These are phyloP conservation scores for Acarospora socialis DNA, from an alignment of 2,329 filamentous ascomycete genomes.

Conservation along the genomic window DNA sequence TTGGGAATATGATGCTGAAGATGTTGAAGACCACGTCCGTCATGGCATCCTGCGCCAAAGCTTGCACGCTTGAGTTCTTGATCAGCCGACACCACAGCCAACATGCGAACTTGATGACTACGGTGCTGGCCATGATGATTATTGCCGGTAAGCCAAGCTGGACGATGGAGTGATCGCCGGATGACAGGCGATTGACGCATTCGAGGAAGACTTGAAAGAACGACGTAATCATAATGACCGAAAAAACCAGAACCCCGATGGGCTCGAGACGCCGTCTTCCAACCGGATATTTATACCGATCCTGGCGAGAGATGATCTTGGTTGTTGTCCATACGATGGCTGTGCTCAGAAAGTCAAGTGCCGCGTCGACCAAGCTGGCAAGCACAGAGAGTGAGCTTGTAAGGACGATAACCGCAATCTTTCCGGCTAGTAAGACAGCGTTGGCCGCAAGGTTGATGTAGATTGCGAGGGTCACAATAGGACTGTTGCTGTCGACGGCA, in stretches of 20 bases:
- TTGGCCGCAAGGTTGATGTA: conserved; percentile 76
- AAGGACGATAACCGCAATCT: conserved; percentile 61
- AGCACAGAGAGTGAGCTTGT: conserved; percentile 72
- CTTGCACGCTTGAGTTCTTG: conserved; percentile 73
- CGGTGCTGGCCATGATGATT: conserved; percentile 65
- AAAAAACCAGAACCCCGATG: conserved; percentile 67
- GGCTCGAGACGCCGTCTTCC: conserved; percentile 64
- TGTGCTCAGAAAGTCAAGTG: conserved; percentile 67
- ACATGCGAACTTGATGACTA: conserved; percentile 66
- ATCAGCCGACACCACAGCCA: conserved; percentile 83
- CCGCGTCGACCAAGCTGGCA: conserved; percentile 64
- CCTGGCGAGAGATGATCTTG: conserved; percentile 56
- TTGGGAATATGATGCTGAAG: conserved; percentile 76
- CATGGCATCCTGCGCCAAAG: conserved; percentile 53
- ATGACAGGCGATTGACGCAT: conserved; percentile 50
- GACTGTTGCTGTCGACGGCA: conserved; percentile 56
- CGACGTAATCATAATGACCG: conserved; percentile 72
- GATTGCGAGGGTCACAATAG: conserved; percentile 73
- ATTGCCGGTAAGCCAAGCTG: conserved; percentile 59
- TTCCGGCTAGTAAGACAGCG: conserved; percentile 56
- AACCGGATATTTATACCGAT: conserved; percentile 65
- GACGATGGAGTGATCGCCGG: conserved; percentile 52
- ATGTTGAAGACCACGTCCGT: conserved; percentile 83
- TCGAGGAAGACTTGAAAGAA: conserved; percentile 66
- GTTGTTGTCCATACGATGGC: conserved; percentile 71